Conservation (phyloP, 73 alveolate genomes). For the Paramecium tetraurelia region DNA sequence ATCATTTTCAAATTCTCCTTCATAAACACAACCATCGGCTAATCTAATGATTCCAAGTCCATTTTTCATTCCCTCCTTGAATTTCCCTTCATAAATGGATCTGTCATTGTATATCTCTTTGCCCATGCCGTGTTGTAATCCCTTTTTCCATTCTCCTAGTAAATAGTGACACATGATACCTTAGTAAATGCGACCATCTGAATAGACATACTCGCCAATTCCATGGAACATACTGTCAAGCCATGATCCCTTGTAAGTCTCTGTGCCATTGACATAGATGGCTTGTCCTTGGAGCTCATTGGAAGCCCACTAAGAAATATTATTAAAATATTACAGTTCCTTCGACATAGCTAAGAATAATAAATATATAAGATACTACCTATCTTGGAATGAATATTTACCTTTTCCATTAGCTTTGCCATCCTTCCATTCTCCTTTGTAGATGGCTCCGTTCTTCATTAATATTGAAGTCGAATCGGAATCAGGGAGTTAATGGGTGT, state of each 20-base stretch:
- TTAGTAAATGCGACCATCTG: conserved; percentile 17
- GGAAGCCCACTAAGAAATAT: neutral
- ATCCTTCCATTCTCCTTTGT: conserved; percentile 4
- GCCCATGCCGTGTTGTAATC: neutral
- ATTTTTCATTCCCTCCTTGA: neutral
- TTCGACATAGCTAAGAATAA: neutral
- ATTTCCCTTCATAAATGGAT: conserved; percentile 44
- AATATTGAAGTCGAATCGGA: neutral
- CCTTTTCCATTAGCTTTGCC: conserved; percentile 26
- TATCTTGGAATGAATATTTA: neutral
- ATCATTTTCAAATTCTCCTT: conserved; percentile 31
- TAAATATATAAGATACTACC: neutral
- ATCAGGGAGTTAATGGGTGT: neutral
- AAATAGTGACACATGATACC: neutral
- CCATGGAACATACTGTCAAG: neutral
- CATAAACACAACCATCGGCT: conserved; percentile 27
- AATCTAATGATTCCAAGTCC: conserved; percentile 13
- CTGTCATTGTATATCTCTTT: neutral
- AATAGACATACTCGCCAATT: neutral
- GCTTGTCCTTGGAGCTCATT: neutral
- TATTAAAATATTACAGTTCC: conserved; percentile 17
- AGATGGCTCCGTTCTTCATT: neutral
- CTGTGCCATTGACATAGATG: neutral
- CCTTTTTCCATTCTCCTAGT: neutral
- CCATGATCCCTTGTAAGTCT: neutral